Percentiles rank a stretch among this genome's conserved stretches.
Conservation (phyloP, 2,329 filamentous ascomycete species). For the Nothopassalora personata region DNA sequence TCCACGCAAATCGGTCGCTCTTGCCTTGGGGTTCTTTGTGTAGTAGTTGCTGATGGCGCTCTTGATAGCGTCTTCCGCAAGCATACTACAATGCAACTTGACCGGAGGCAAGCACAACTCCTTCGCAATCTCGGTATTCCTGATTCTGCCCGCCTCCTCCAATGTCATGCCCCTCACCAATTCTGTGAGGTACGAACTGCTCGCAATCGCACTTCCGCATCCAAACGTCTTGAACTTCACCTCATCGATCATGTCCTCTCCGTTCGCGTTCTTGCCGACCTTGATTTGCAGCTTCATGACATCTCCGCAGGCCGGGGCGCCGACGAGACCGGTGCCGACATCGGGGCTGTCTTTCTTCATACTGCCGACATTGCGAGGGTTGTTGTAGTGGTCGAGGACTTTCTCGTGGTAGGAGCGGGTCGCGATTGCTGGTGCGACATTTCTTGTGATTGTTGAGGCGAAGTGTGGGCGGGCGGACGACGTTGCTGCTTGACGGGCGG, state of each 20-base stretch:
- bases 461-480: constrained; percentile 43
- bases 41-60: constrained; percentile 87
- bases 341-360: constrained; percentile 74
- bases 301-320: constrained; percentile 85
- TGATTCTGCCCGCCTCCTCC: constrained; percentile 85
- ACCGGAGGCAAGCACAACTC: constrained; percentile 86
- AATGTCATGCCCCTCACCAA: constrained; percentile 93
- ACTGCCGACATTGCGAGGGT: constrained; percentile 71
- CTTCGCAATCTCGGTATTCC: constrained; percentile 97
- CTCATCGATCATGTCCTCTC: constrained; percentile 78
- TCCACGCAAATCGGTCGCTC: constrained; percentile 69
- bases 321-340: constrained; percentile 86
- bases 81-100: constrained; percentile 87
- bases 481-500: constrained; percentile 45
- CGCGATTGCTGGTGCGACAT: constrained; percentile 31
- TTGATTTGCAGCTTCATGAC: constrained; percentile 94
- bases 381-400: constrained; percentile 76
- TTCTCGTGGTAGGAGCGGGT: constrained; percentile 60
- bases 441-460: constrained; percentile 33
- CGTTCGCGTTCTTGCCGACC: constrained; percentile 63
- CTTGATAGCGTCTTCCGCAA: constrained; percentile 89
- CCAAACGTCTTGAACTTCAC: constrained; percentile 99
- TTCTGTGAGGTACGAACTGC: constrained; percentile 81
- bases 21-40: constrained; percentile 77
- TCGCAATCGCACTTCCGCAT: constrained; percentile 90